A percentile compares a stretch with the other conserved stretches of the same genome.
Evolutionary conservation across 108 stramenopile species (phyloP).

Genomic region (Fragilaria radians): DNA sequence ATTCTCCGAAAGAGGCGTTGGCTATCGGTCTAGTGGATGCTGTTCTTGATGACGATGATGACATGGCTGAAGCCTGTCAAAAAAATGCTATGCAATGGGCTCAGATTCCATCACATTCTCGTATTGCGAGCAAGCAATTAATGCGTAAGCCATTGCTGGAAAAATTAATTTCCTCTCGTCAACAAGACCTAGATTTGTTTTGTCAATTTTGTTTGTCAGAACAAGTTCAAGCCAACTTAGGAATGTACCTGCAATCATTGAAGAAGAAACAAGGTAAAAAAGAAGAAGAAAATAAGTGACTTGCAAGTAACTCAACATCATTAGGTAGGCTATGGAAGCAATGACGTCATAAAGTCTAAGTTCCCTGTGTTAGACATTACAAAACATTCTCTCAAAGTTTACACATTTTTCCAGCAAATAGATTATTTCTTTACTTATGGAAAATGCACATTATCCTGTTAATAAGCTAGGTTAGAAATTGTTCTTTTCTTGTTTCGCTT

Average conservation of each 20-base stretch:
- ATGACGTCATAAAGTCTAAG: too few relatives aligned
- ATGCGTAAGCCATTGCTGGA: conserved; percentile 37
- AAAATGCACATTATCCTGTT: too few relatives aligned
- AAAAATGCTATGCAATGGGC: conserved; percentile 33
- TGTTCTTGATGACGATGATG: conserved; percentile 31
- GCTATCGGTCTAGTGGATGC: conserved; percentile 69
- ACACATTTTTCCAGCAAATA: too few relatives aligned
- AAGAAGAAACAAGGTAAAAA: conserved; percentile 21
- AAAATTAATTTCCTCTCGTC: conserved; percentile 34
- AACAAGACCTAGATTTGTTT: conserved; percentile 57
- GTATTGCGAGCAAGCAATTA: conserved; percentile 56
- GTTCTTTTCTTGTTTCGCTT: too few relatives aligned
- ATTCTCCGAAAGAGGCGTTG: conserved; percentile 50
- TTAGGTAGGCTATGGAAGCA: too few relatives aligned
- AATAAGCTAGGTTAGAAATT: too few relatives aligned
- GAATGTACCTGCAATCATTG: conserved; percentile 43
- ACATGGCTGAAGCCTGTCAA: conserved; percentile 28
- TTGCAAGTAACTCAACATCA: too few relatives aligned
- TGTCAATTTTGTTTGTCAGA: conserved; percentile 57
- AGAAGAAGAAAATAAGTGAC: not conserved
- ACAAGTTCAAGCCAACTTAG: conserved; percentile 48
- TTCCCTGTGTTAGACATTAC: too few relatives aligned
- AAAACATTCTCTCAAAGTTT: too few relatives aligned
- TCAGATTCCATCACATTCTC: conserved; percentile 50
- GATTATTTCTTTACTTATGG: too few relatives aligned